phyloP scores from a whole-genome alignment of 192 early-diverging fungal genomes.

The Podila verticillata region DNA sequence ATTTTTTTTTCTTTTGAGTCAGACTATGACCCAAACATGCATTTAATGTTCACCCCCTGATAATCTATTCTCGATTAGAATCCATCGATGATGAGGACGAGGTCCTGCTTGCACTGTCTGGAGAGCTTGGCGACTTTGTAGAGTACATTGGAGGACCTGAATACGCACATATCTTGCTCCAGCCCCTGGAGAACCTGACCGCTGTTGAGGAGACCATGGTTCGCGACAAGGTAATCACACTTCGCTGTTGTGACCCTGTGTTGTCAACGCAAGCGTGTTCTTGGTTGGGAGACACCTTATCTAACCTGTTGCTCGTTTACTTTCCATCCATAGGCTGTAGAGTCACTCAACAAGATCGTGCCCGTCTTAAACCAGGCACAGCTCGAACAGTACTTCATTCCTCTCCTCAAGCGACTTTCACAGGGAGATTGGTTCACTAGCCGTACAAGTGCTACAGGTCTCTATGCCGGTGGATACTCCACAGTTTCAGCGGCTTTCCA shows the following conservation, averaged over 20 bases:
- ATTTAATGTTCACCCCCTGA: too few species aligned
- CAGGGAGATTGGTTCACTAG: slow-evolving; percentile 99
- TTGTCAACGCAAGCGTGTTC: background rate
- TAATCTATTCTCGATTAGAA: slow-evolving; percentile 63
- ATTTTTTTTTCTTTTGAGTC: too few species aligned
- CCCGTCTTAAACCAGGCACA: slow-evolving; percentile 77
- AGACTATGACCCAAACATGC: too few species aligned
- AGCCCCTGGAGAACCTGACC: slow-evolving; percentile 94
- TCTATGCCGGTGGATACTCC: slow-evolving; percentile 88
- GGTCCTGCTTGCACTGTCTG: slow-evolving; percentile 92
- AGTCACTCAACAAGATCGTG: slow-evolving; percentile 88
- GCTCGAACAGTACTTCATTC: slow-evolving; percentile 91
- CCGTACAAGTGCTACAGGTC: slow-evolving; percentile 91
- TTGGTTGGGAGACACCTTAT: too few species aligned
- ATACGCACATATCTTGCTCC: slow-evolving; percentile 85
- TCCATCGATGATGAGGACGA: slow-evolving; percentile 99
- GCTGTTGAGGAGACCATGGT: slow-evolving; percentile 98
- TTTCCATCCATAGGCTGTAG: slow-evolving; percentile 79
- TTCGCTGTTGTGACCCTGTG: background rate
- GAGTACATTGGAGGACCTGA: slow-evolving; percentile 94
- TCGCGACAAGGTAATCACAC: slow-evolving; percentile 86
- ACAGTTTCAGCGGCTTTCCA: slow-evolving; percentile 76
- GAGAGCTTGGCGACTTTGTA: slow-evolving; percentile 94
- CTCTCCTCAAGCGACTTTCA: slow-evolving; percentile 90
- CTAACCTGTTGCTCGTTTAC: background rate